Conservation (phyloP, 2,329 filamentous ascomycete genomes). For the Drechslera avenae region DNA sequence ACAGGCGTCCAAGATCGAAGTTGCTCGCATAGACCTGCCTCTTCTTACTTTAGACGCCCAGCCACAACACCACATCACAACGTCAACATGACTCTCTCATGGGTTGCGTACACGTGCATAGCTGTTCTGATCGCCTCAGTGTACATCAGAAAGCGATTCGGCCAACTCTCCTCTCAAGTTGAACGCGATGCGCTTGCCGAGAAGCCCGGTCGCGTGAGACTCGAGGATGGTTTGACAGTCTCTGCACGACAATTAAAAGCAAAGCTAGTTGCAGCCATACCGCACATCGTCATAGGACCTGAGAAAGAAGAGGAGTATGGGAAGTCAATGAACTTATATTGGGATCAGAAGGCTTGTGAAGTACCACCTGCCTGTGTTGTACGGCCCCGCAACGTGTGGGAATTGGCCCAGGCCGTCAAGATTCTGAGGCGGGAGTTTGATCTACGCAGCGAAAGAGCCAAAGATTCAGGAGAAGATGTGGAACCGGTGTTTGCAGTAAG, state of each 20-base stretch:
- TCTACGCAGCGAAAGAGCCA: slow-evolving; percentile 19
- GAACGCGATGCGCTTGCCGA: slow-evolving; percentile 15
- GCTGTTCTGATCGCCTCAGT: slow-evolving; percentile 2
- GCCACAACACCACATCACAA: background rate
- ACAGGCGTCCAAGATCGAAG: no score
- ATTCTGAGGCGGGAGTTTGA: slow-evolving; percentile 38
- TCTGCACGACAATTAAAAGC: slow-evolving; percentile 13
- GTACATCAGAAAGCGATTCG: slow-evolving; percentile 16
- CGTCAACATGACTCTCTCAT: slow-evolving; percentile 6
- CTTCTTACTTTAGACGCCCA: background rate
- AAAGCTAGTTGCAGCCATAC: slow-evolving; percentile 18
- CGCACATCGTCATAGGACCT: slow-evolving; percentile 15
- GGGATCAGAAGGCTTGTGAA: slow-evolving; percentile 45
- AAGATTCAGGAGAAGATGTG: background rate
- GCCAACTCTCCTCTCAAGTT: slow-evolving; percentile 13
- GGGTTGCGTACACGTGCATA: slow-evolving; percentile 5
- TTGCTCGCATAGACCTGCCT: no score
- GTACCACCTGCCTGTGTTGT: slow-evolving; percentile 40
- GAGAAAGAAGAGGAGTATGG: slow-evolving; percentile 11
- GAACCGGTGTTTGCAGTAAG: slow-evolving; percentile 53
- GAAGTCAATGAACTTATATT: slow-evolving; percentile 29
- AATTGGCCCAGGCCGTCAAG: slow-evolving; percentile 36
- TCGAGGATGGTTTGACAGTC: slow-evolving; percentile 11
- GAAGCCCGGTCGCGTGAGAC: slow-evolving; percentile 4
- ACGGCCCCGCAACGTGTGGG: slow-evolving; percentile 32